phyloP scores from a whole-genome alignment of 768 basidiomycete genomes.

The Lactifluus subvellereus region DNA sequence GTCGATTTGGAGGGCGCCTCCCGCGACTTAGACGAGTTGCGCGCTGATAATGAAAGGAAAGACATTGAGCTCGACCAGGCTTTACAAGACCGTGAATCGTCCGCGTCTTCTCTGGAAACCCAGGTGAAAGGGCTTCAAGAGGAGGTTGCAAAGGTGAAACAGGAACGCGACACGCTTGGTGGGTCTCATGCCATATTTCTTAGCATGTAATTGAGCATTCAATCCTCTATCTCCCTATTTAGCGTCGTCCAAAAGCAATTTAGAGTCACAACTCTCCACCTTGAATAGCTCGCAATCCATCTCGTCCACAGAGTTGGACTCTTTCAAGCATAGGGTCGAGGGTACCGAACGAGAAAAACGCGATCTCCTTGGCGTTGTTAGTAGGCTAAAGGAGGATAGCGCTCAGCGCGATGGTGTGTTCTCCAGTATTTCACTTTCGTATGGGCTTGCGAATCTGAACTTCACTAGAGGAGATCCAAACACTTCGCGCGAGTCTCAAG shows the following conservation, averaged over 20 bases:
- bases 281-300: conserved; percentile 55
- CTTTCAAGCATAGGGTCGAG: conserved; percentile 54
- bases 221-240: conserved; percentile 22
- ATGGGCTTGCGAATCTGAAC: neutral
- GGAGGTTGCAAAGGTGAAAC: conserved; percentile 51
- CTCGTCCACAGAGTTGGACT: conserved; percentile 56
- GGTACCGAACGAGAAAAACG: conserved; percentile 87
- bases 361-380: conserved; percentile 77
- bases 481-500: conserved; percentile 60
- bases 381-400: conserved; percentile 72
- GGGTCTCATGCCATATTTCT: conserved; percentile 27
- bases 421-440: neutral
- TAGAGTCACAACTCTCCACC: conserved; percentile 52
- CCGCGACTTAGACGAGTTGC: conserved; percentile 64
- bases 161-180: conserved; percentile 66
- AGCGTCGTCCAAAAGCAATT: conserved; percentile 42
- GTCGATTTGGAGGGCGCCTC: conserved; percentile 49
- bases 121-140: conserved; percentile 46
- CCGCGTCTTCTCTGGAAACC: conserved; percentile 50
- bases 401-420: conserved; percentile 66
- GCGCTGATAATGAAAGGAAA: conserved; percentile 61
- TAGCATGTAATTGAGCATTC: conserved; percentile 6
- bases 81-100: conserved; percentile 67
- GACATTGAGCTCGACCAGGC: conserved; percentile 84
- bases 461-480: conserved; percentile 60